Base-by-base conservation (phyloP, 2,329 filamentous ascomycete genomes). In the Fusarium sp. region DNA sequence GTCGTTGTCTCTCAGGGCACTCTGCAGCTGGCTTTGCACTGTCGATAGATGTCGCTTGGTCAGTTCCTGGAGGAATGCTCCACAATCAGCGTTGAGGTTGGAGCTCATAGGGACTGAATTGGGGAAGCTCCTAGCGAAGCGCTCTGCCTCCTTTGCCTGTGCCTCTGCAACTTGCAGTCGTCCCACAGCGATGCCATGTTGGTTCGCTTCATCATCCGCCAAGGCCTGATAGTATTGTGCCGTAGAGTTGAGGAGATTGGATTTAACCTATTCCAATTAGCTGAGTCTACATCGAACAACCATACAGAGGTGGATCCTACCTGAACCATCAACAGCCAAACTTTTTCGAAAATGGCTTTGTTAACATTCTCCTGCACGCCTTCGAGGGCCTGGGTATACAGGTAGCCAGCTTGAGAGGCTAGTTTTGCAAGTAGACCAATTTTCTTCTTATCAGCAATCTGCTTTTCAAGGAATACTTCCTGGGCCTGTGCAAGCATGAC, bases 381-480 rank as follows among this genome's bases (percentile, higher is more conserved):
- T 75, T 99, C 96, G 1, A 91, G 86, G 2, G 94, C 93, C 76
- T 98, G 94, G 1, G 87, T 84, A 76, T 97, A 99, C 4, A 99
- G 81, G 76, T 93, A 94, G 5, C 91, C 91, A 4, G 95, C 92
- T 74, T 99, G 96, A 56, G 94, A 93, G 15, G 96, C 93, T 55
- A 99, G 83, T 78, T 99, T 99, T 6, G 96, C 96, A 65, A 99
- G 81, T 66, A 99, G 83, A 8, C 91, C 95, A 26, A 93, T 88
- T 80, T 98, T 99, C 82, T 98, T 99, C 67, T 91, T 89, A 76
- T 98, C 96, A 15, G 90, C 86, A 66, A 97, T 89, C 79, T 98
- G 96, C 81, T 97, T 98, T 81, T 99, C 96, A 28, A 99, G 83
- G 72, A 99, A 99, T 4, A 98, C 93, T 78, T 99, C 96, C 78